Conservation (phyloP, 805 yeast species). For the Yamadazyma takamatsuzukensis region DNA sequence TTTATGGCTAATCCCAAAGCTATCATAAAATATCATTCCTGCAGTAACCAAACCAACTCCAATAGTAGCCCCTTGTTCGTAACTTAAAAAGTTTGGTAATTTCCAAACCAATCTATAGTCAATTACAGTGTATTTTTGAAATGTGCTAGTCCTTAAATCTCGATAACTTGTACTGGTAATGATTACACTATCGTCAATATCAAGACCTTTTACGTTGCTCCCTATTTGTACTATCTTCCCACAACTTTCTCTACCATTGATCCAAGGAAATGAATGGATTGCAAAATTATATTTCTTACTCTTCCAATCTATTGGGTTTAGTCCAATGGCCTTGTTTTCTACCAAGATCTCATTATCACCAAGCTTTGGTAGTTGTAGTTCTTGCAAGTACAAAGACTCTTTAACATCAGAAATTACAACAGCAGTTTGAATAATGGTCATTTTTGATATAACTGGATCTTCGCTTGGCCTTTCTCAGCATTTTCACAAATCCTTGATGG, state of each 20-base stretch:
- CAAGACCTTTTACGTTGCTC: constrained; percentile 22
- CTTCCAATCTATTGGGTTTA: constrained; percentile 51
- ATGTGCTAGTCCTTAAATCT: constrained; percentile 44
- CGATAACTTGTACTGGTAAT: constrained; percentile 46
- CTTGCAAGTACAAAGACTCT: constrained; percentile 2
- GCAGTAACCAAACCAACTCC: constrained; percentile 50
- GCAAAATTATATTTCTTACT: constrained; percentile 44
- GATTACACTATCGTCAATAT: constrained; percentile 36
- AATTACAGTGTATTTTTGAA: constrained; percentile 43
- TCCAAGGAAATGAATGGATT: constrained; percentile 47
- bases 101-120: constrained; percentile 46
- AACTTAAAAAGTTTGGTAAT: constrained; percentile 29
- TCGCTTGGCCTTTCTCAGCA: too few relatives aligned
- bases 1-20: constrained; percentile 16
- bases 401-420: constrained; percentile 3
- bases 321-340: constrained; percentile 32
- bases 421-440: constrained; percentile 6
- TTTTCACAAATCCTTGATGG: too few relatives aligned
- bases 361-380: constrained; percentile 13
- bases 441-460: too few relatives aligned
- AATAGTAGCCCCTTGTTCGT: constrained; percentile 41
- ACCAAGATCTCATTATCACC: constrained; percentile 21
- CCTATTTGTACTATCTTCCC: constrained; percentile 38
- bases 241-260: constrained; percentile 47
- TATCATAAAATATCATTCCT: constrained; percentile 20